Evolutionary conservation across 2,329 filamentous ascomycete genomes (phyloP).

Genomic region (Colletotrichum musae): DNA sequence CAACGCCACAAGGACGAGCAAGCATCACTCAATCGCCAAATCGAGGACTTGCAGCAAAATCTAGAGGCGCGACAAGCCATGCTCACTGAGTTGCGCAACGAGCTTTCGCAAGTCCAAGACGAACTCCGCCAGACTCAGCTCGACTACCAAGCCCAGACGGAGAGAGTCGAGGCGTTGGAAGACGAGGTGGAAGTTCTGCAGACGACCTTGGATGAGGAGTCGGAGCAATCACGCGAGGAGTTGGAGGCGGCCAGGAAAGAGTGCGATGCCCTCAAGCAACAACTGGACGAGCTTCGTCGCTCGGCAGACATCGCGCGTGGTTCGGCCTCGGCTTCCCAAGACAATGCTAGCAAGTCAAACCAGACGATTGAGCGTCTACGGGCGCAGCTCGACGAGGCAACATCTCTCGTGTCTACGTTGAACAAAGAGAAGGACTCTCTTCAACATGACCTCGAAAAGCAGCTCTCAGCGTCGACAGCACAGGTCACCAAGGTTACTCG

Average conservation of each 20-base stretch:
- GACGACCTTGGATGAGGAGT: slow-evolving; percentile 74
- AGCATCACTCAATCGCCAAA: slow-evolving; percentile 77
- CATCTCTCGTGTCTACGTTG: slow-evolving; percentile 37
- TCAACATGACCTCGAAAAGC: slow-evolving; percentile 65
- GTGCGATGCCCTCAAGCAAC: slow-evolving; percentile 58
- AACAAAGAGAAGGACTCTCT: slow-evolving; percentile 55
- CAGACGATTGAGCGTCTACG: slow-evolving; percentile 54
- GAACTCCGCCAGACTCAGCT: slow-evolving; percentile 78
- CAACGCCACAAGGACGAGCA: slow-evolving; percentile 82
- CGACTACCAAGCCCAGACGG: slow-evolving; percentile 72
- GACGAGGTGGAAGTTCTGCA: slow-evolving; percentile 85
- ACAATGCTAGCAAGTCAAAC: slow-evolving; percentile 34
- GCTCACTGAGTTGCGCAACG: slow-evolving; percentile 75
- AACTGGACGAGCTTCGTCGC: slow-evolving; percentile 55
- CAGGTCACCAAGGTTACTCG: slow-evolving; percentile 69
- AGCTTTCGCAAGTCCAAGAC: slow-evolving; percentile 76
- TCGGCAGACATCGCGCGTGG: slow-evolving; percentile 41
- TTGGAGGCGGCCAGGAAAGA: slow-evolving; percentile 61
- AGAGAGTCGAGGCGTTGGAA: slow-evolving; percentile 78
- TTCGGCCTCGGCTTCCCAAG: slow-evolving; percentile 34
- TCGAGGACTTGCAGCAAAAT: slow-evolving; percentile 81
- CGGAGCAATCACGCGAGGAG: slow-evolving; percentile 69
- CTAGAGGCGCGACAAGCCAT: slow-evolving; percentile 76
- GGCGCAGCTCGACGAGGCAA: slow-evolving; percentile 37
- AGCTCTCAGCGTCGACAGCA: slow-evolving; percentile 70